Conservation (phyloP, 2,329 filamentous ascomycete genomes). For the Microcyclospora tardicrescens region DNA sequence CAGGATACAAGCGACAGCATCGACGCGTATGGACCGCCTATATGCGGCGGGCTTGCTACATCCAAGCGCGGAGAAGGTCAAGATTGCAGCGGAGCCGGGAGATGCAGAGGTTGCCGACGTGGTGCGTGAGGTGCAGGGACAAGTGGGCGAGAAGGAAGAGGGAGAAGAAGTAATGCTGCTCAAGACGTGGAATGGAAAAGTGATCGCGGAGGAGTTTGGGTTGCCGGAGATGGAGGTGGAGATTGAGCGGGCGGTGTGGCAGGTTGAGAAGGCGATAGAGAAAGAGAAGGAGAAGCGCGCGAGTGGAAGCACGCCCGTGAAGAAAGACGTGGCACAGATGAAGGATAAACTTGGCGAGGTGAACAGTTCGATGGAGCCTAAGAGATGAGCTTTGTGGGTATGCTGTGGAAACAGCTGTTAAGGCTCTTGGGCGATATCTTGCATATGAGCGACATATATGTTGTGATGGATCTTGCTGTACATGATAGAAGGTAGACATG, state of each 20-base stretch:
- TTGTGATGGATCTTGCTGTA: too few relatives aligned
- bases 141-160: conserved; percentile 24
- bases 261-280: conserved; percentile 34
- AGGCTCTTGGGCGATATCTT: too few relatives aligned
- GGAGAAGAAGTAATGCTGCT: conserved; percentile 36
- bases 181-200: conserved; percentile 37
- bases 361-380: too few relatives aligned
- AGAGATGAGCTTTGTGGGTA: too few relatives aligned
- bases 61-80: conserved; percentile 27
- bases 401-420: too few relatives aligned
- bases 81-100: conserved; percentile 26
- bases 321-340: conserved; percentile 1
- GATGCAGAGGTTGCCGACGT: conserved; percentile 27
- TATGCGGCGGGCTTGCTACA: conserved; percentile 47
- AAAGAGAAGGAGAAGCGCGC: conserved; percentile 9
- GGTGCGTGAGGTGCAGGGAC: conserved; percentile 26
- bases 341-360: background rate
- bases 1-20: conserved; percentile 53
- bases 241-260: conserved; percentile 40
- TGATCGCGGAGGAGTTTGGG: conserved; percentile 36
- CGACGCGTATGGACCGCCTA: conserved; percentile 56
- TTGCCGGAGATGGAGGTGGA: conserved; percentile 41
- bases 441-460: too few relatives aligned
- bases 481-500: too few relatives aligned
- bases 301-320: background rate